These are phyloP conservation scores for Macrolepiota albuminosa DNA, from an alignment of 768 basidiomycete species.

Conservation along the genomic window DNA sequence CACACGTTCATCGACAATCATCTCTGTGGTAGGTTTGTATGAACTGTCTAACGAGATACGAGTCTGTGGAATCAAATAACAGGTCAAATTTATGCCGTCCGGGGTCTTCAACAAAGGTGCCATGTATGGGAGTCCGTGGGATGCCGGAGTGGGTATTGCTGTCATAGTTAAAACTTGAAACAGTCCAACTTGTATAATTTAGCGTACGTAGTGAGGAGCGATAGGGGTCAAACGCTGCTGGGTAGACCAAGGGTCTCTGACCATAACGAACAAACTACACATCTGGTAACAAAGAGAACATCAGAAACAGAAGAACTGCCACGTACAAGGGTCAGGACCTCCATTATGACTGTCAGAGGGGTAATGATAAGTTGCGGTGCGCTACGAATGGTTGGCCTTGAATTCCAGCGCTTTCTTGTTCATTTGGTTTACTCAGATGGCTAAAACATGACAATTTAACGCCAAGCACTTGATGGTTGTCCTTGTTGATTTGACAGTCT, in stretches of 20 bases:
- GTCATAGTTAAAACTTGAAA: not conserved
- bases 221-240: slow-evolving; percentile 7
- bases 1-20: slow-evolving; percentile 7
- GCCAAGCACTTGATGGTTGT: not conserved
- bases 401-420: not conserved
- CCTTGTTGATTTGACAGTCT: not conserved
- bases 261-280: slow-evolving; percentile 14
- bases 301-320: not conserved
- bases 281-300: not conserved
- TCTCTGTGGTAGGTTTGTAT: not conserved
- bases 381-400: not conserved
- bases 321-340: not conserved
- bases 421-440: not conserved
- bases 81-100: slow-evolving; percentile 13
- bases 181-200: not conserved
- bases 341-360: not conserved
- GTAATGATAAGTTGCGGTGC: not conserved
- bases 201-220: not conserved
- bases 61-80: slow-evolving; percentile 15
- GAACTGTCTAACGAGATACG: not conserved
- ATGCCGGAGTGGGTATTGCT: slow-evolving; percentile 6
- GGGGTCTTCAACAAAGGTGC: slow-evolving; percentile 12
- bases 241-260: slow-evolving; percentile 14
- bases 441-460: not conserved
- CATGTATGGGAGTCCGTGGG: slow-evolving; percentile 8